Evolutionary conservation across 805 yeast species (phyloP).

Genomic region (Saturnispora kantuleensis): DNA sequence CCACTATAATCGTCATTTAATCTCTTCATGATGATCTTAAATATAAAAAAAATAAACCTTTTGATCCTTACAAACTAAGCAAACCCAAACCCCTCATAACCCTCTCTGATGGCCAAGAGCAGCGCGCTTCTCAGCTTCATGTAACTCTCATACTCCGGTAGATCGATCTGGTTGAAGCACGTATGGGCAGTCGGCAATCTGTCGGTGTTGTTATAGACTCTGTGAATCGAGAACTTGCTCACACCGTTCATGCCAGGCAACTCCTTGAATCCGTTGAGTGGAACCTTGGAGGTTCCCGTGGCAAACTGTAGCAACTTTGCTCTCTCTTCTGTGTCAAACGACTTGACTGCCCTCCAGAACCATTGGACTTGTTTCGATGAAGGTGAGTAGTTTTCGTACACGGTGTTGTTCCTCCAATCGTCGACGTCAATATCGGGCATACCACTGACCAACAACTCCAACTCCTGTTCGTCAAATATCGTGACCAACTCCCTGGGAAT

Average conservation of each 20-base stretch:
- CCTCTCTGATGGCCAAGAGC: conserved; percentile 82
- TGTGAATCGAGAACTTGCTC: conserved; percentile 78
- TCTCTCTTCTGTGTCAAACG: conserved; percentile 87
- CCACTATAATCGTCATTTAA: neutral
- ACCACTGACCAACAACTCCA: conserved; percentile 87
- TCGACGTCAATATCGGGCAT: conserved; percentile 92
- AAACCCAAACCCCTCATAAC: conserved; percentile 92
- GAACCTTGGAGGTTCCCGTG: conserved; percentile 95
- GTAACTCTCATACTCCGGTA: conserved; percentile 88
- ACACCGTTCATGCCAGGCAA: conserved; percentile 81
- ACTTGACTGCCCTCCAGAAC: conserved; percentile 96
- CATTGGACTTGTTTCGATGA: conserved; percentile 84
- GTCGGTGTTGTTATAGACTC: conserved; percentile 77
- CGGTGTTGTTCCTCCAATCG: conserved; percentile 88
- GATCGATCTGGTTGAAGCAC: conserved; percentile 88
- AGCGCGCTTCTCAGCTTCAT: conserved; percentile 75
- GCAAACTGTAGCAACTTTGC: conserved; percentile 92
- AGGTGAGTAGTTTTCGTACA: conserved; percentile 70
- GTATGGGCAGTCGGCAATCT: conserved; percentile 94
- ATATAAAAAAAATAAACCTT: neutral
- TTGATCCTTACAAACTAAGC: conserved; percentile 29
- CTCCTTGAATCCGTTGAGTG: conserved; percentile 86
- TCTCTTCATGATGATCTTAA: neutral
- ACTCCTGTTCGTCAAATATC: conserved; percentile 90
- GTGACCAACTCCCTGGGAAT: conserved; percentile 76